Evolutionary conservation across 345 rosid species (phyloP), one percentile per base, ranked within the genome.

Genomic region (Erysimum cheiranthoides): DNA sequence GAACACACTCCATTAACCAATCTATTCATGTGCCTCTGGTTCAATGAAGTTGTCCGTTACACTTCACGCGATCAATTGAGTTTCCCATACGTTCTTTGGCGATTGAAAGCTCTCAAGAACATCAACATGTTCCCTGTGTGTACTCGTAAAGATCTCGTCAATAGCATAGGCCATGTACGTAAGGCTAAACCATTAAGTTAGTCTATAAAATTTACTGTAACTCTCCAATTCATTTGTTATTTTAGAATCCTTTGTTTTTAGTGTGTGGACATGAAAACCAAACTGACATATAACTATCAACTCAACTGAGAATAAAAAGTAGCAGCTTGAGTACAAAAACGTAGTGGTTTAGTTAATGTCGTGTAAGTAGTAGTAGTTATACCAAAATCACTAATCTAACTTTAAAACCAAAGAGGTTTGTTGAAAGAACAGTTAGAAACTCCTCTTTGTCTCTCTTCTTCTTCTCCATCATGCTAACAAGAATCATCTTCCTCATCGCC

Each of bases 21-120:
- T 78, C 73, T 92, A 50, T 86, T 94, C 28, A 89, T 89, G 96
- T 94, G 98, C 88, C 88, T 90, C n/a, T 94, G 97, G 98, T 92
- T 92, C 80, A 89, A 94, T 52, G 98, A 94, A 82, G 98, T 89
- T 4, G 97, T 92, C 17, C 91, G 93, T 11, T 94, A 81, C 82
- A 94, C 97, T 3, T 92, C 98, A 4, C 86, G 98, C 43, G 98
- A 94, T 80, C 98, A 94, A 49, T 82, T 94, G 66, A 94, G 98
- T 77, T 94, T 92, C 80, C 98, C 98, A 0, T 90, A 86, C 66
- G 92, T 94, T 52, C 84, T 89, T 4, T 92, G 98, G 97, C 90
- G 97, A 77, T 69, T 92, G 80, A 85, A 85, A 65, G 88, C 85
- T 75, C 82, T 82, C 11, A 83, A 86, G 84, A 80, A 92, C 78